Base-by-base conservation (phyloP, 129 eudicot species). In the Lactuca saligna region DNA sequence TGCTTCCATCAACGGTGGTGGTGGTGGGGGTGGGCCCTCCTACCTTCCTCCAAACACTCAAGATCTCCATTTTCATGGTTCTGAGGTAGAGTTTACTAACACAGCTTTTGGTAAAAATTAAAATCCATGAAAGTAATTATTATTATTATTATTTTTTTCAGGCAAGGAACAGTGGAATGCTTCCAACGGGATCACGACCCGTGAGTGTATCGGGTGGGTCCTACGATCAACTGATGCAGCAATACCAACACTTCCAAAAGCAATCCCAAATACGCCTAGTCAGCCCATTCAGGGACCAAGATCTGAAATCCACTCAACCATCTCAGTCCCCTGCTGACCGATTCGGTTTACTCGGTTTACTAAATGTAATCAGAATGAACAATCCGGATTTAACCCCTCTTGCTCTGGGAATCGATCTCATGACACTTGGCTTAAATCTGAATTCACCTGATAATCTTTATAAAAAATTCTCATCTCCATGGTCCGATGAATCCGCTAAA, bases 381-480 rank as follows among this genome's bases (percentile, higher is more conserved):
- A 82, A 92, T 77, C 95, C 96, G 14, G 89, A 86, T 66, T 44
- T 86, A 64, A 79, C 96, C 35, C 77, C 91, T 50, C 91, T 88
- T 75, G 95, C 98, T 64, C 78, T 92, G 54, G 98, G 98, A 34
- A 78, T 84, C 48, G 96, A 92, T 69, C 82, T 89, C 65, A 86
- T 88, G 75, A 82, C 95, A 32, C 82, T 92, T 0, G 98, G 98
- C 54, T 80, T 92, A 51, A 86, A 86, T 77, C 70, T 92, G 68
- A 88, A 88, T 72, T 92, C 98, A 5, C 67, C 95, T 6, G 98
- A 92, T 55, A 82, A 70, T 55, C 85, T 92, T 55, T 78, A 89
- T 64, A 88, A 92, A 63, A 88, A 83, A 61, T 92, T 92, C 78
- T 84, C 86, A 17, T 92, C 98, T n/a, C 98, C 98, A 4, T 92